Conservation (phyloP, 805 yeast species). For the Sungouiella blattae region DNA sequence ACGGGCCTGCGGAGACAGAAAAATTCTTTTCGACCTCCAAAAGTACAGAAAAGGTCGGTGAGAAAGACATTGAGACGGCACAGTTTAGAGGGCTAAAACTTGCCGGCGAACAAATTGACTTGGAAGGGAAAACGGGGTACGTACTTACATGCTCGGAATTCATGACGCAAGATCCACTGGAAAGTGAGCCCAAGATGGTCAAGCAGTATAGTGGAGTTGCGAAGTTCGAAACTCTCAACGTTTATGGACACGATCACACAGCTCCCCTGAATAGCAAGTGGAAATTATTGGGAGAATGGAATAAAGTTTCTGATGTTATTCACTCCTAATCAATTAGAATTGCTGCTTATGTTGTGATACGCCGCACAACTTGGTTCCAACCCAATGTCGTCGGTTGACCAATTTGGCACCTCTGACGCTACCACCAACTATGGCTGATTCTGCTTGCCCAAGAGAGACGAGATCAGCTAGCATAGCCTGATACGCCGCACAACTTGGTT, state of each 20-base stretch:
- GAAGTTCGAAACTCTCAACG: slow-evolving; percentile 7
- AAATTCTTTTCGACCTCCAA: slow-evolving; percentile 12
- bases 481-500: neutral
- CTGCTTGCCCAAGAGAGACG: neutral
- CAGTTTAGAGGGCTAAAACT: slow-evolving; percentile 15
- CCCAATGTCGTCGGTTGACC: neutral
- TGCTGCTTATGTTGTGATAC: too few relatives aligned
- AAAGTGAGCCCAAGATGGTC: slow-evolving; percentile 1
- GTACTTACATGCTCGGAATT: slow-evolving; percentile 9
- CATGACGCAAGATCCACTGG: slow-evolving; percentile 2
- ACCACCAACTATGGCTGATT: slow-evolving; percentile 9
- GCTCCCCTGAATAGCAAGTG: slow-evolving; percentile 14
- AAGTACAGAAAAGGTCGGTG: slow-evolving; percentile 1
- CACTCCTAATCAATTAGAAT: slow-evolving; percentile 3
- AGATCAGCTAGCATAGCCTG: neutral
- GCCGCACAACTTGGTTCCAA: neutral
- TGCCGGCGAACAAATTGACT: slow-evolving; percentile 8
- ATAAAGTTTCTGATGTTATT: slow-evolving; percentile 10
- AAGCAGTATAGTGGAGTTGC: slow-evolving; percentile 12
- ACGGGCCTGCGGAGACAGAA: slow-evolving; percentile 11
- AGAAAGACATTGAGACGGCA: slow-evolving; percentile 5
- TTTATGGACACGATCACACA: slow-evolving; percentile 15
- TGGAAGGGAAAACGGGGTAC: slow-evolving; percentile 8
- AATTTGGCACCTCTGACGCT: slow-evolving; percentile 9
- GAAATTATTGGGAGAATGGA: slow-evolving; percentile 13